These are phyloP conservation scores for Gaultheria prostrata DNA, from an alignment of 148 eudicot species.

Conservation along the genomic window DNA sequence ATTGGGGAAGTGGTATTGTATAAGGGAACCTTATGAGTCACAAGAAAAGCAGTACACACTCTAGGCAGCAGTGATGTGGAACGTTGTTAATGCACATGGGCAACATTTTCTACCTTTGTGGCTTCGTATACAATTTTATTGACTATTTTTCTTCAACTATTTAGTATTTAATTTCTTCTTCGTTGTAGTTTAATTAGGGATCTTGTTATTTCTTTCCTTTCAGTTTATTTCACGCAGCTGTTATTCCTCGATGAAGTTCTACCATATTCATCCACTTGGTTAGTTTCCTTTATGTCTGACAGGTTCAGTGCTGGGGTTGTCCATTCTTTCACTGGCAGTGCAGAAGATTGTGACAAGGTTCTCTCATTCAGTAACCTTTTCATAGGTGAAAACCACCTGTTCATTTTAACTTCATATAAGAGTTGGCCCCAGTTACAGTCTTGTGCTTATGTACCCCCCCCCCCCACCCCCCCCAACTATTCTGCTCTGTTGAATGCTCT, in stretches of 20 bases:
- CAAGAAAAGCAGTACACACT: not conserved
- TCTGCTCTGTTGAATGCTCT: not conserved
- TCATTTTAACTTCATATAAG: not conserved
- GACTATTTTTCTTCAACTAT: not conserved
- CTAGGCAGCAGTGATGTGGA: not conserved
- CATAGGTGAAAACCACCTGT: slow-evolving; percentile 49
- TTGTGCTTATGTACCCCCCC: not conserved
- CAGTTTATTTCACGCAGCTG: slow-evolving; percentile 2
- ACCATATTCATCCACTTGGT: not conserved
- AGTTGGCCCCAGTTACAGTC: not conserved
- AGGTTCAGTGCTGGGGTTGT: slow-evolving; percentile 83
- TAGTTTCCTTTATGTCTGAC: slow-evolving; percentile 12
- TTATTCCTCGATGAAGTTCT: slow-evolving; percentile 1
- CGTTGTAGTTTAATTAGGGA: not conserved
- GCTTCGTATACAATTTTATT: not conserved
- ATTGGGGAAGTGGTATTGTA: not conserved
- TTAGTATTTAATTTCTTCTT: not conserved
- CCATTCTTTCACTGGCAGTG: slow-evolving; percentile 92
- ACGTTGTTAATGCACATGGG: not conserved
- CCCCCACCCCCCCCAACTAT: not conserved
- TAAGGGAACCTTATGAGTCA: not conserved
- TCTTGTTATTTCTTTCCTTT: not conserved
- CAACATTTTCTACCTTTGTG: not conserved
- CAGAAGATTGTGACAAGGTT: slow-evolving; percentile 79
- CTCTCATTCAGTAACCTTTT: slow-evolving; percentile 71